Percentiles rank a stretch among this genome's conserved stretches.
These are phyloP conservation scores for Paxillus involutus DNA, from an alignment of 768 basidiomycete genomes.

Conservation along the genomic window DNA sequence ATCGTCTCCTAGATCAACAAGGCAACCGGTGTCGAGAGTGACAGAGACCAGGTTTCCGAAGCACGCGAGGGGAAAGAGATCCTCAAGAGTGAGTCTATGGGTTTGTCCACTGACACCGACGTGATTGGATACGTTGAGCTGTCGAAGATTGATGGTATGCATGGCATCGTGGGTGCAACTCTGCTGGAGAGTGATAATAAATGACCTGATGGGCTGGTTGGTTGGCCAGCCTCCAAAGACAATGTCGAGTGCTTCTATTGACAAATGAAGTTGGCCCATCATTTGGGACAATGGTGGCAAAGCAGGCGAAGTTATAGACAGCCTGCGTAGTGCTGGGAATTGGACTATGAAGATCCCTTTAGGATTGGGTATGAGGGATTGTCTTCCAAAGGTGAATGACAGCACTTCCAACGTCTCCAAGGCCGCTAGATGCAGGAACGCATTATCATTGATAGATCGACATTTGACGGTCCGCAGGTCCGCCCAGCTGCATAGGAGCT, in stretches of 20 bases:
- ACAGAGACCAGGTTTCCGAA: neutral
- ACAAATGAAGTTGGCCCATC: neutral
- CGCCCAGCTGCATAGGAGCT: constrained; percentile 1
- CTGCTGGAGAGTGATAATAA: neutral
- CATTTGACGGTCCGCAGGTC: neutral
- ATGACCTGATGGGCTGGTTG: neutral
- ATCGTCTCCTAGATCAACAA: constrained; percentile 8
- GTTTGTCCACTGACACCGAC: no score
- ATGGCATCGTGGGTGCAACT: neutral
- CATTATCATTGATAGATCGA: neutral
- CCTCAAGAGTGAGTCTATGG: neutral
- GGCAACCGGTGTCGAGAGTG: constrained; percentile 9
- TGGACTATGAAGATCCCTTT: neutral
- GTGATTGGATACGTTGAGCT: neutral
- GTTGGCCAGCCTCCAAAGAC: neutral
- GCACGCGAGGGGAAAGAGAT: constrained; percentile 1
- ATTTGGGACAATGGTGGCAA: neutral
- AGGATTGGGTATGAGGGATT: neutral
- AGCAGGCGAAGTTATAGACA: neutral
- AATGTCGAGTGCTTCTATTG: neutral
- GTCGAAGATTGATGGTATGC: neutral
- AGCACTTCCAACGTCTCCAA: neutral
- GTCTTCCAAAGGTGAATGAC: neutral
- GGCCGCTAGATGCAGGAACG: constrained; percentile 1
- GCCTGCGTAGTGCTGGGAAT: neutral